These are phyloP conservation scores for Asterochloris sp. DNA, from an alignment of 139 green algal genomes.

Conservation along the genomic window DNA sequence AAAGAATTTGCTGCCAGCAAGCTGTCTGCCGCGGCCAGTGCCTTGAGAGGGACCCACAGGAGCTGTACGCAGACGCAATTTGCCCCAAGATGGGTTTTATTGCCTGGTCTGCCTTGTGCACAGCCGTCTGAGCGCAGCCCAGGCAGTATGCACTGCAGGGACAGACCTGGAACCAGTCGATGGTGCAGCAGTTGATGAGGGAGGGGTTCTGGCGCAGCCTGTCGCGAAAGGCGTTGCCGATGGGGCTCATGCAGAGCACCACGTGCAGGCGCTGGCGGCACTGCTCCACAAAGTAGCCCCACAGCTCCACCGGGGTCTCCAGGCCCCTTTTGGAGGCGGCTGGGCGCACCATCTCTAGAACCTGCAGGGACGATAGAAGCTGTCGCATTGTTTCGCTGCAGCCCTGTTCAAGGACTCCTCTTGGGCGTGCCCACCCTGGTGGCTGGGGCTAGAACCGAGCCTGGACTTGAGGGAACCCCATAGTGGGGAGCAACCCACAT, in stretches of 20 bases:
- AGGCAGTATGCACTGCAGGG: background rate
- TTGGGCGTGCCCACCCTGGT: background rate
- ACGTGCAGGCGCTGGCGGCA: slow-evolving; percentile 66
- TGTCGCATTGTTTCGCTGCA: too few relatives aligned
- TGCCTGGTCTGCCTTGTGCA: background rate
- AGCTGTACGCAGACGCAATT: background rate
- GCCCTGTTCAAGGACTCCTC: background rate
- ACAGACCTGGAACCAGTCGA: slow-evolving; percentile 58
- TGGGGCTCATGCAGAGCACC: slow-evolving; percentile 67
- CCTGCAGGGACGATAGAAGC: slow-evolving; percentile 37
- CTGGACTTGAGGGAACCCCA: too few relatives aligned
- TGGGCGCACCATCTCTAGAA: slow-evolving; percentile 64
- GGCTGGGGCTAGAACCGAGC: too few relatives aligned
- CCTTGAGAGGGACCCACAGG: background rate
- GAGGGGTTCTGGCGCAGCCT: slow-evolving; percentile 70
- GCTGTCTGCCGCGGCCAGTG: too few relatives aligned
- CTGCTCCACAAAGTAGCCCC: slow-evolving; percentile 60
- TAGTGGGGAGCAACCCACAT: too few relatives aligned
- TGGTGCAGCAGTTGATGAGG: slow-evolving; percentile 82
- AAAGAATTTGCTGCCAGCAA: too few relatives aligned
- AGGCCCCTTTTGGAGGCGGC: slow-evolving; percentile 53
- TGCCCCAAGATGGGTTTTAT: background rate
- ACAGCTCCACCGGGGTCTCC: slow-evolving; percentile 71
- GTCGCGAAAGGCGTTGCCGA: slow-evolving; percentile 68
- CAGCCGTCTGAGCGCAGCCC: background rate